Conservation (phyloP, 106 monocot species). For the Apostasia ramifera region DNA sequence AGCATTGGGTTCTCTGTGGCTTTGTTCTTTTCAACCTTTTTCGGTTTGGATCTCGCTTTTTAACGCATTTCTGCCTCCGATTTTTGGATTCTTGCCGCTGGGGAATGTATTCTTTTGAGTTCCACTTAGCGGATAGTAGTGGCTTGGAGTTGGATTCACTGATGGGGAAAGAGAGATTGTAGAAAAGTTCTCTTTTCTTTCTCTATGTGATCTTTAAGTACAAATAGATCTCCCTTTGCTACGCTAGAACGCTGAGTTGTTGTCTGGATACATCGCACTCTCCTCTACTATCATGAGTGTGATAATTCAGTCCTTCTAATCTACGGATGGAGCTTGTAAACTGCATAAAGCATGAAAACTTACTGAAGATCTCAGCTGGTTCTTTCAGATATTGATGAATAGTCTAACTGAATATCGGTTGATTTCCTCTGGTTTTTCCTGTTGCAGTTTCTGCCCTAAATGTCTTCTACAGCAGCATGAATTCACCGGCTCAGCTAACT, state of each 20-base stretch:
- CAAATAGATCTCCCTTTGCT: neutral
- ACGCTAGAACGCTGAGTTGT: neutral
- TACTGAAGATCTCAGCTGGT: neutral
- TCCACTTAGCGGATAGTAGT: too few species aligned
- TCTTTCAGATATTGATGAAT: neutral
- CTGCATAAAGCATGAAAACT: neutral
- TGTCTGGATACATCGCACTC: neutral
- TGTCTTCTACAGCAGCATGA: conserved; percentile 73
- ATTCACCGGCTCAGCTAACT: conserved; percentile 49
- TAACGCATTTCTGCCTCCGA: neutral
- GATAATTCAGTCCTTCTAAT: too few species aligned
- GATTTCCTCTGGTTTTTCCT: neutral
- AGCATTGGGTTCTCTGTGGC: neutral
- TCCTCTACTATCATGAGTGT: too few species aligned
- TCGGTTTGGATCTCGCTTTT: neutral
- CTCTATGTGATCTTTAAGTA: neutral
- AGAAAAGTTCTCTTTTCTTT: neutral
- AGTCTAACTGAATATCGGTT: neutral
- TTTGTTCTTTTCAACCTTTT: neutral
- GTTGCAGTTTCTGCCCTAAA: conserved; percentile 83
- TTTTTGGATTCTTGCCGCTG: neutral
- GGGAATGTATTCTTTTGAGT: neutral
- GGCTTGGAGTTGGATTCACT: too few species aligned
- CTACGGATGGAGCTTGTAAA: too few species aligned
- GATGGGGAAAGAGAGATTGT: neutral